Conservation (phyloP, 192 early-diverging fungal genomes). For the Jimgerdemannia lactiflua region DNA sequence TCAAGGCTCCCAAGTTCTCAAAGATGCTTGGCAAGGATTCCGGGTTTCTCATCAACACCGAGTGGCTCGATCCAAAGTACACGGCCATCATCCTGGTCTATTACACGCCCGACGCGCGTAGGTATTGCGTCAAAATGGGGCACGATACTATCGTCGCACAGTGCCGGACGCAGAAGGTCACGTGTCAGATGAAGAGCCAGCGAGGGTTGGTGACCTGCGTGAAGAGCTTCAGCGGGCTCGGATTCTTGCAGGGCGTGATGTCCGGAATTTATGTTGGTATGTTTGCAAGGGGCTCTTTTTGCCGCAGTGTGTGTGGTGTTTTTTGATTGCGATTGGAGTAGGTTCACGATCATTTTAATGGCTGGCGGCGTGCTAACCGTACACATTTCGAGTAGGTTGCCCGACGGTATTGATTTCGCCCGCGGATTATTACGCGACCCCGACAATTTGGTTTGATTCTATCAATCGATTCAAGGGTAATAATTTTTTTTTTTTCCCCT, state of each 20-base stretch:
- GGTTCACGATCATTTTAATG: too few relatives aligned
- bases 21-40: constrained; percentile 58
- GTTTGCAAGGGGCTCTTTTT: not conserved
- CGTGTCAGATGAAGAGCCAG: constrained; percentile 50
- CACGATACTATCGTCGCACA: constrained; percentile 57
- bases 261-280: constrained; percentile 39
- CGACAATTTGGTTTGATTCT: constrained; percentile 72
- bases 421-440: constrained; percentile 55
- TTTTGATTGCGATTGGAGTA: not conserved
- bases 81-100: constrained; percentile 59
- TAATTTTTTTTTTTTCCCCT: not conserved
- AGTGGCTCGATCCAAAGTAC: constrained; percentile 49
- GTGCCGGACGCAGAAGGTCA: constrained; percentile 58
- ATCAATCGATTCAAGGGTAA: constrained; percentile 65
- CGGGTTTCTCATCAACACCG: constrained; percentile 46
- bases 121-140: constrained; percentile 40
- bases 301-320: not conserved
- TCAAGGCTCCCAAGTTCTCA: constrained; percentile 64
- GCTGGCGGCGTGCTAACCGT: not conserved
- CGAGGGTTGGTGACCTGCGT: constrained; percentile 40
- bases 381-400: constrained; percentile 33
- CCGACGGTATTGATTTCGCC: constrained; percentile 61
- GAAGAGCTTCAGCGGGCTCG: constrained; percentile 33
- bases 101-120: constrained; percentile 45
- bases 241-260: constrained; percentile 35